These are phyloP conservation scores for Debaryomyces tyrocola DNA, from an alignment of 805 yeast species.

Conservation along the genomic window DNA sequence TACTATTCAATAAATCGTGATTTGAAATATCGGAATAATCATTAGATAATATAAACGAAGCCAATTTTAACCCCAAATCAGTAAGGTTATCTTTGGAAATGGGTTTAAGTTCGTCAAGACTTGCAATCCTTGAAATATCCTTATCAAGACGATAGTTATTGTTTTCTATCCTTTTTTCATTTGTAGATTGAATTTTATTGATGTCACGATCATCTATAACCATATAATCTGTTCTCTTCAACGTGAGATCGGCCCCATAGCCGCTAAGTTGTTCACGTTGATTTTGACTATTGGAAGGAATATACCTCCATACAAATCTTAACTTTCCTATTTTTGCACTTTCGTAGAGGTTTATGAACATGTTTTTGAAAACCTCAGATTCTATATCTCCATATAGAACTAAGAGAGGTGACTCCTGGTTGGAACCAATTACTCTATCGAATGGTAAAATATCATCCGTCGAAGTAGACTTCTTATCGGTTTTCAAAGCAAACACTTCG, in stretches of 20 bases:
- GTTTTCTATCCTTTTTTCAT: background rate
- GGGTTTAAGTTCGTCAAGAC: background rate
- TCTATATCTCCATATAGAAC: constrained; percentile 66
- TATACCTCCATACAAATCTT: constrained; percentile 74
- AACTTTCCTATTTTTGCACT: constrained; percentile 66
- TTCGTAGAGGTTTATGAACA: constrained; percentile 58
- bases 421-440: constrained; percentile 68
- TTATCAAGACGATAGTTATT: constrained; percentile 6
- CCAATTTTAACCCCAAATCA: constrained; percentile 40
- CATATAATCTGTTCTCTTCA: constrained; percentile 67
- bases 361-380: constrained; percentile 49
- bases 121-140: constrained; percentile 14
- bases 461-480: constrained; percentile 33
- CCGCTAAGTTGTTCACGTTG: constrained; percentile 46
- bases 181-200: too few species aligned
- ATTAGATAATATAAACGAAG: constrained; percentile 35
- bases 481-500: constrained; percentile 78
- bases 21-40: constrained; percentile 15
- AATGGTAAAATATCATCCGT: constrained; percentile 32
- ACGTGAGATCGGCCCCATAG: constrained; percentile 63
- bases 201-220: constrained; percentile 60
- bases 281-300: constrained; percentile 31
- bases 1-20: constrained; percentile 34
- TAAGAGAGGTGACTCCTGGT: constrained; percentile 49
- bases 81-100: constrained; percentile 25